These are phyloP conservation scores for Gracilaria domingensis DNA, from an alignment of 23 red algal species.

Conservation along the genomic window DNA sequence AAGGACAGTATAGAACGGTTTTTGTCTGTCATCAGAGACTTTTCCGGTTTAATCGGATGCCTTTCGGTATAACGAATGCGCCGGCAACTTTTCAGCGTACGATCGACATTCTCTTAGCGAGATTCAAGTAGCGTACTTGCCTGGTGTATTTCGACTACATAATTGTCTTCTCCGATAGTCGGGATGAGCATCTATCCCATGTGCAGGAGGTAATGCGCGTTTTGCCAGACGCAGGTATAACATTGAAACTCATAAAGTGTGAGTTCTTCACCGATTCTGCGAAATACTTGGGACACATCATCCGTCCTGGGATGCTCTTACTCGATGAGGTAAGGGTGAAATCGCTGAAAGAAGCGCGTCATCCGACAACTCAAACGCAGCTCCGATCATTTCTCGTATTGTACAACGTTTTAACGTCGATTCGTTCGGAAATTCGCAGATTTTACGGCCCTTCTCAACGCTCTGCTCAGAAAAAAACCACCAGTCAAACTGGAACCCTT, in stretches of 20 bases:
- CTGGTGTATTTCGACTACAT: conserved; percentile 59
- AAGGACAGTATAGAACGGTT: background rate
- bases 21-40: conserved; percentile 4
- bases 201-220: conserved; percentile 8
- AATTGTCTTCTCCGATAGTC: conserved; percentile 29
- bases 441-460: background rate
- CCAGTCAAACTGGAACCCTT: background rate
- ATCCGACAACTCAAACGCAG: background rate
- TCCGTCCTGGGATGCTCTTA: background rate
- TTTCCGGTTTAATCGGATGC: conserved; percentile 15
- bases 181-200: conserved; percentile 38
- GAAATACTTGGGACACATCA: conserved; percentile 33
- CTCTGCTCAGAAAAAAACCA: background rate
- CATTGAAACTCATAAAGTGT: conserved; percentile 40
- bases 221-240: conserved; percentile 11
- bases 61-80: conserved; percentile 49
- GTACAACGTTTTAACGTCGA: background rate
- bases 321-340: conserved; percentile 4
- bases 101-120: conserved; percentile 30
- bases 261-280: conserved; percentile 1
- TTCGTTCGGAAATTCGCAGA: conserved; percentile 34
- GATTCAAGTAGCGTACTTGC: conserved; percentile 24
- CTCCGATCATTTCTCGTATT: background rate
- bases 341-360: background rate
- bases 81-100: conserved; percentile 50